Evolutionary conservation across 176 grass and related monocot genomes (phyloP), one percentile per base, ranked within the genome.

Genomic region (Musa acuminata): DNA sequence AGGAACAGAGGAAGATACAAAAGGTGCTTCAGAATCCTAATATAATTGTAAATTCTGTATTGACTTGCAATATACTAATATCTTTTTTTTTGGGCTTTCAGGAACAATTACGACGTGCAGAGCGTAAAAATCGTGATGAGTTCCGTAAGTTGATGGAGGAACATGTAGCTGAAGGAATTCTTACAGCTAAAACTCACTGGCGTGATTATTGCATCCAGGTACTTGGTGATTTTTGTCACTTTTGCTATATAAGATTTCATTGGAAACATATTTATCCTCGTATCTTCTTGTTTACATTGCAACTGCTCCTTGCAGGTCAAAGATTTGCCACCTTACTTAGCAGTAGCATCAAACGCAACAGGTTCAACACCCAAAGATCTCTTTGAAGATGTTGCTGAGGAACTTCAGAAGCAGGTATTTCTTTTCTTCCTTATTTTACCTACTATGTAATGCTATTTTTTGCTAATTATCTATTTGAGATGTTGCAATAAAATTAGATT

Each of bases 101-200:
- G 91, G 82, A 84, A 26, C 86, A 99, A 87, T 53, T 70, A 82
- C 87, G 88, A 79, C 86, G 86, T 60, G 82, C 78, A 77, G 96
- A 99, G 64, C 82, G 91, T 52, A 99, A 95, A 78, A 94, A 99
- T 22, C 90, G 96, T 54, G 96, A 99, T 69, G 88, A 77, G 29
- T 91, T 89, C 51, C 88, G 96, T 52, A 94, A 94, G 74, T 85
- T 99, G 86, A 77, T 99, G 88, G 88, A 89, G 80, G 96, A 86
- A 72, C 96, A 99, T 84, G 77, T 81, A 35, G 78, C 84, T 80
- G 76, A 81, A 62, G 88, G 91, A 68, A 82, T 83, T 76, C 80
- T 99, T 84, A 87, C 81, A 25, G 91, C 96, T 84, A 99, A 84
- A 89, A 94, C 96, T 69, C 86, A 85, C 43, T 99, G 96, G 96